phyloP scores from a whole-genome alignment of 23 red algal genomes.

The Gracilaria caudata region DNA sequence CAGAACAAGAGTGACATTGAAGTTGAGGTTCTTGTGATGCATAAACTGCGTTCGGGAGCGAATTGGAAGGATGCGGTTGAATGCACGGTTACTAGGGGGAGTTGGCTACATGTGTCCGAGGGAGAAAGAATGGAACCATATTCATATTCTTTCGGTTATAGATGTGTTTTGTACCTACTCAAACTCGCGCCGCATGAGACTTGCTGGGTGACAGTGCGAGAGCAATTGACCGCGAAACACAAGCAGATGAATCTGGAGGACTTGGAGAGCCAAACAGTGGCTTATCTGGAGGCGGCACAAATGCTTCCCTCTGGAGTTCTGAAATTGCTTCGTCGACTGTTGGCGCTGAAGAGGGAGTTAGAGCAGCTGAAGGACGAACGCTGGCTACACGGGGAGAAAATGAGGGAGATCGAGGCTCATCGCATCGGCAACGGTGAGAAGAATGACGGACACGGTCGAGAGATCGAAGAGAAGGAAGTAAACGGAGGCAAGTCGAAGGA shows the following conservation, averaged over 20 bases:
- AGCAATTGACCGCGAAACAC: background rate
- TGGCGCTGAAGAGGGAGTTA: background rate
- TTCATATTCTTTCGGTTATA: background rate
- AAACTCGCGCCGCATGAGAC: background rate
- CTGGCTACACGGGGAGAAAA: background rate
- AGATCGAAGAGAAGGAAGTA: background rate
- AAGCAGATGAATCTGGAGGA: background rate
- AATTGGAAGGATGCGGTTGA: background rate
- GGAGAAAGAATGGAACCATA: background rate
- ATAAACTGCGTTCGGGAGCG: background rate
- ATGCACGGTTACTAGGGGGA: background rate
- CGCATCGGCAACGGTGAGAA: background rate
- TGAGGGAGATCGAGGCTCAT: background rate
- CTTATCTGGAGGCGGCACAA: background rate
- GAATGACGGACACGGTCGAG: background rate
- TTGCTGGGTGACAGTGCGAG: background rate
- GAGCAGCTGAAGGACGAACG: background rate
- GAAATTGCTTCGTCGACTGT: background rate
- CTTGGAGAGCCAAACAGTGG: background rate
- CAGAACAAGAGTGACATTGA: background rate
- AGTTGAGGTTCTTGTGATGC: background rate
- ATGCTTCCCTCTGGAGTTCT: background rate
- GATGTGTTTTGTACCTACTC: background rate
- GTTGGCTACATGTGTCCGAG: background rate
- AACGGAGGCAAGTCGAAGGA: background rate